Evolutionary conservation across 2,329 filamentous ascomycete genomes (phyloP).

Genomic region (Celoporthe dispersa): DNA sequence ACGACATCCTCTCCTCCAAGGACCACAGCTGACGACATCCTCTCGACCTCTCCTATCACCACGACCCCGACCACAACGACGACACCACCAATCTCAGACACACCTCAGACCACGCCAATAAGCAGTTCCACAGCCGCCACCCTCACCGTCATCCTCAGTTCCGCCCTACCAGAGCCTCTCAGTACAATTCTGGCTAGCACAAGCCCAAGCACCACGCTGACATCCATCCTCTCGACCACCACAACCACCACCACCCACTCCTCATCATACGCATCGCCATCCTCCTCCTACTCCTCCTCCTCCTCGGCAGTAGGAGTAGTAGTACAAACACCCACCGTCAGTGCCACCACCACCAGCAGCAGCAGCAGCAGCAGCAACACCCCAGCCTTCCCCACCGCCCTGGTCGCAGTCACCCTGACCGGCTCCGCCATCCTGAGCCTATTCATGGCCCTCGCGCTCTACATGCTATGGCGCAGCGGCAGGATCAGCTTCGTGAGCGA

Average conservation of each 20-base stretch:
- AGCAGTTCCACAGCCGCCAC: background rate
- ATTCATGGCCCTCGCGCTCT: constrained; percentile 18
- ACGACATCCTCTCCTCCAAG: background rate
- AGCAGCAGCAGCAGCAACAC: constrained; percentile 1
- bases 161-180: background rate
- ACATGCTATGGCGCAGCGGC: constrained; percentile 19
- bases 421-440: constrained; percentile 9
- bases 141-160: background rate
- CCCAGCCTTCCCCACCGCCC: constrained; percentile 10
- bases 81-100: background rate
- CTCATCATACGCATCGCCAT: background rate
- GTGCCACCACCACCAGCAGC: background rate
- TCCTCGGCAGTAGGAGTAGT: background rate
- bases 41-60: background rate
- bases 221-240: background rate
- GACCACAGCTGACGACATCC: background rate
- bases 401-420: constrained; percentile 14
- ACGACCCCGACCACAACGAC: background rate
- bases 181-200: background rate
- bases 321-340: background rate
- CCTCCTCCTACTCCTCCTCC: background rate
- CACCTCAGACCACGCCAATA: background rate
- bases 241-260: background rate
- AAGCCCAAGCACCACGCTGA: background rate
- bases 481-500: background rate